These are phyloP conservation scores for Xylaria cubensis DNA, from an alignment of 495 filamentous ascomycete genomes.

Conservation along the genomic window DNA sequence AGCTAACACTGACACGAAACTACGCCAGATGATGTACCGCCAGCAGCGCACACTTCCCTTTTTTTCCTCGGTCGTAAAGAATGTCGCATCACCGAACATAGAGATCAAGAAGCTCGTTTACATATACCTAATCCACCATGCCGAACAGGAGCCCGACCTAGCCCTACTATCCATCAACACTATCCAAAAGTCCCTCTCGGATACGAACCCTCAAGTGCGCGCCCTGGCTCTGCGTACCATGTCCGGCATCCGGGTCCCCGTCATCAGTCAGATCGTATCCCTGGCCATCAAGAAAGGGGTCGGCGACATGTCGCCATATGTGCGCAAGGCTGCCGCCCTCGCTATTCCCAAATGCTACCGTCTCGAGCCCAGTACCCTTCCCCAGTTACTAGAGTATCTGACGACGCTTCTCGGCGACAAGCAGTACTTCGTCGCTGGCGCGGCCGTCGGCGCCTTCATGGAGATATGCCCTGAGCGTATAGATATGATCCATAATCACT, in stretches of 20 bases:
- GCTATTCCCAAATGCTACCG: slow-evolving; percentile 98
- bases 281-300: slow-evolving; percentile 91
- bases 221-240: slow-evolving; percentile 92
- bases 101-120: slow-evolving; percentile 98
- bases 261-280: slow-evolving; percentile 98
- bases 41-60: slow-evolving; percentile 81
- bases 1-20: slow-evolving; percentile 16
- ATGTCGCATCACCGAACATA: slow-evolving; percentile 86
- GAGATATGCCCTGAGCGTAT: slow-evolving; percentile 87
- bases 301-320: slow-evolving; percentile 92
- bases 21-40: slow-evolving; percentile 86
- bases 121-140: slow-evolving; percentile 95
- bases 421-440: slow-evolving; percentile 93
- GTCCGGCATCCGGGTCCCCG: slow-evolving; percentile 93
- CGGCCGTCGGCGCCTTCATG: slow-evolving; percentile 86
- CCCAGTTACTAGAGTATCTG: slow-evolving; percentile 83
- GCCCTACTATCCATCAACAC: slow-evolving; percentile 97
- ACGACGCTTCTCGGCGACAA: slow-evolving; percentile 79
- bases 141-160: slow-evolving; percentile 92
- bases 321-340: slow-evolving; percentile 89
- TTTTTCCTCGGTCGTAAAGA: slow-evolving; percentile 96
- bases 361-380: slow-evolving; percentile 85
- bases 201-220: slow-evolving; percentile 86
- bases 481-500: slow-evolving; percentile 89
- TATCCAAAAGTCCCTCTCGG: slow-evolving; percentile 95